Base-by-base conservation (phyloP, 345 rosid species). In the Schrenkiella parvula region DNA sequence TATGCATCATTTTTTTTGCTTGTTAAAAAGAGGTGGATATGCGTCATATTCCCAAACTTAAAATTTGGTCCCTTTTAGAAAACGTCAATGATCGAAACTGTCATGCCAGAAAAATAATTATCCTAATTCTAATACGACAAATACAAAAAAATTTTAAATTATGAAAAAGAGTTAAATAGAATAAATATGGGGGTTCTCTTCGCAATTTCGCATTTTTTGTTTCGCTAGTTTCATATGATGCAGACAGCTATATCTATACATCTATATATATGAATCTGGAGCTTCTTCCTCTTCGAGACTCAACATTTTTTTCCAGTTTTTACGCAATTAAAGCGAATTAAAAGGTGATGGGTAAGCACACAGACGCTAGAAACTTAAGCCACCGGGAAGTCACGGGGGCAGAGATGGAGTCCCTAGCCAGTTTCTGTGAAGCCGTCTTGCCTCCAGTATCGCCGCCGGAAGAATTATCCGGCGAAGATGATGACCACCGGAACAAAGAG, bases 351-450 rank as follows among this genome's bases (percentile, higher is more conserved):
- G 75, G 66, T 55, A 69, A 69, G 43, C 51, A 37, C 22, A 70
- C 4, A 55, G 15, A 26, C 44, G 21, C 54, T 31, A 34, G 38
- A 19, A 54, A 26, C 2, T 76, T 55, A n/a, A 22, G 55, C 13
- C 61, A 9, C 48, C 44, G 34, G 7, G 83, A 82, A 21, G 52
- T 90, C 62, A 75, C 85, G 39, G 72, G 81, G 21, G 66, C 48
- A 2, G 95, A 92, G 82, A 82, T 92, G 65, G 65, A 70, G 9
- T 37, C 90, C 0, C 55, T 92, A 69, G 61, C 79, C 10, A 72
- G 85, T 74, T 4, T 90, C 26, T 89, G 89, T n/a, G 88, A 87
- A 52, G 80, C 80, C 6, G 2, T 85, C 9, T 73, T 86, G 54
- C 95, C 96, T 51, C 58, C 92, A 72, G 34, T 86, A 23, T 14